A percentile compares a stretch with the other conserved stretches of the same genome.
Conservation (phyloP, 768 basidiomycete genomes). For the Leccinum rimulosum region DNA sequence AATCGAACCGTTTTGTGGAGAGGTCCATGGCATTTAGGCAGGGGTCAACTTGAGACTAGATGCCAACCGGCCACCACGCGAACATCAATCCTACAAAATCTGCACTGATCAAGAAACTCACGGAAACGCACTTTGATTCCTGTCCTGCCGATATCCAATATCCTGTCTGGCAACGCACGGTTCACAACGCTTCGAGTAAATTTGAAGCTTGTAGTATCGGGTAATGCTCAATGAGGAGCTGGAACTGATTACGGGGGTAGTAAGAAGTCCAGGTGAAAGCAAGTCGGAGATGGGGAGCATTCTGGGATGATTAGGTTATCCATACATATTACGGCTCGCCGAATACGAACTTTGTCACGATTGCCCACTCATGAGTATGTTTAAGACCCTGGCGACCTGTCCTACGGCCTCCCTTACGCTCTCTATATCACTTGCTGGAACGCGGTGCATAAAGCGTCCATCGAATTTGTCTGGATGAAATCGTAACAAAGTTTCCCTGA, state of each 20-base stretch:
- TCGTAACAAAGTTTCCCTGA: constrained; percentile 66
- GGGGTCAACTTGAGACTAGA: too few species aligned
- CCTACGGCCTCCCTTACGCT: constrained; percentile 59
- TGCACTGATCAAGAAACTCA: not conserved
- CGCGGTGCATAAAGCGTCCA: constrained; percentile 59
- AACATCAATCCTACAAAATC: not conserved
- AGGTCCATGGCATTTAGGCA: not conserved
- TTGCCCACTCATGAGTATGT: constrained; percentile 46
- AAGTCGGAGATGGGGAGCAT: not conserved
- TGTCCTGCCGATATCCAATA: not conserved
- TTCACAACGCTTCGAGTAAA: not conserved
- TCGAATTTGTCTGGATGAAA: constrained; percentile 86
- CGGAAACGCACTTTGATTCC: not conserved
- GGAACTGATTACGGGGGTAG: not conserved
- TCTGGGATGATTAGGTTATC: not conserved
- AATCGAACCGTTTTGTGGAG: too few species aligned
- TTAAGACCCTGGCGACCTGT: constrained; percentile 60
- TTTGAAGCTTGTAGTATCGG: not conserved
- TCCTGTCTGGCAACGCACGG: too few species aligned
- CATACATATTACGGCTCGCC: not conserved
- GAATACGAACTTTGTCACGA: constrained; percentile 1
- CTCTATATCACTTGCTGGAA: constrained; percentile 46
- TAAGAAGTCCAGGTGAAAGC: not conserved
- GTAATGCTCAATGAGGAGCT: not conserved
- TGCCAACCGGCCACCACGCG: not conserved